Percentiles rank a stretch among this genome's conserved stretches.
These are phyloP conservation scores for Psilocybe subaeruginosa DNA, from an alignment of 768 basidiomycete genomes.

Conservation along the genomic window DNA sequence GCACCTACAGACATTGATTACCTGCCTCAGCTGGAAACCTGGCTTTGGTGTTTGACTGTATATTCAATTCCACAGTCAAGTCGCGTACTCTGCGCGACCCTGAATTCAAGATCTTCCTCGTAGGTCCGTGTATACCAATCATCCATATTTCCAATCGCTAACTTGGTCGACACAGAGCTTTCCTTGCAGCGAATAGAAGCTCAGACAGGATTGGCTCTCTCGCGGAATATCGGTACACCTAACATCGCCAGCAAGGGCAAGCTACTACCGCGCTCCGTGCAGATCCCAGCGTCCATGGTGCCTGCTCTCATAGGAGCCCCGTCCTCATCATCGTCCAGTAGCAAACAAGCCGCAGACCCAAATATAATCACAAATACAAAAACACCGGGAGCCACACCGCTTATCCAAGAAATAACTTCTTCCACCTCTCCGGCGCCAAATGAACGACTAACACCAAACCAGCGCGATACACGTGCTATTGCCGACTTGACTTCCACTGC, in stretches of 20 bases:
- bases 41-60: conserved; percentile 73
- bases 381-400: conserved; percentile 16
- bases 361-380: neutral
- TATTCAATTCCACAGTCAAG: conserved; percentile 64
- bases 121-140: conserved; percentile 47
- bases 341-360: neutral
- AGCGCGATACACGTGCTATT: neutral
- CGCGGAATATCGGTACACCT: conserved; percentile 70
- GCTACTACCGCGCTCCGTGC: conserved; percentile 56
- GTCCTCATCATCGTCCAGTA: neutral
- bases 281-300: conserved; percentile 49
- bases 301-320: conserved; percentile 15
- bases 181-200: conserved; percentile 70
- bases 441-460: conserved; percentile 27
- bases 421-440: conserved; percentile 13
- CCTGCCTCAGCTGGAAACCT: conserved; percentile 63
- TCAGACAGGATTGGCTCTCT: conserved; percentile 60
- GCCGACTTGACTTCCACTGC: too few relatives aligned
- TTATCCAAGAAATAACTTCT: conserved; percentile 47
- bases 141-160: neutral
- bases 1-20: neutral
- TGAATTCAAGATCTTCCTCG: conserved; percentile 69
- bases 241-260: conserved; percentile 82
- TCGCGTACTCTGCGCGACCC: conserved; percentile 60
- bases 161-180: conserved; percentile 48